These are phyloP conservation scores for Acanthamoeba castellanii DNA, from an alignment of 208 protist species.

Conservation along the genomic window DNA sequence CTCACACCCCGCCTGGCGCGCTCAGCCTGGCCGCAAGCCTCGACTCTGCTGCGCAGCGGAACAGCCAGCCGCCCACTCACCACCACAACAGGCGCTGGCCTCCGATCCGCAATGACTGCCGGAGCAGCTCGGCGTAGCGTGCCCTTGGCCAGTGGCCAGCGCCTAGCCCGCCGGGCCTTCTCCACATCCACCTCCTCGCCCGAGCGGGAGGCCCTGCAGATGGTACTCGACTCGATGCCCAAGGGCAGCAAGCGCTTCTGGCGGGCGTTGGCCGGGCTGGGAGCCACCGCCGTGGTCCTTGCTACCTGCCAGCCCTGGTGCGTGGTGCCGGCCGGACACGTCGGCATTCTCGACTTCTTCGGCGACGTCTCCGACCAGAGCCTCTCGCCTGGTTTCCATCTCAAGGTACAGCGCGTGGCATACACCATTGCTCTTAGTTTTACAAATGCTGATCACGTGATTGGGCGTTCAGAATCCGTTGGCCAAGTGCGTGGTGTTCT, in stretches of 20 bases:
- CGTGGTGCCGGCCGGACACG: constrained; percentile 68
- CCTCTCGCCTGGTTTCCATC: constrained; percentile 39
- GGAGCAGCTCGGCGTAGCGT: neutral
- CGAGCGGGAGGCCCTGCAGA: neutral
- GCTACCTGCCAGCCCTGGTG: neutral
- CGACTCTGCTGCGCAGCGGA: neutral
- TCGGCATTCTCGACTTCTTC: constrained; percentile 66
- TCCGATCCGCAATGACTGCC: no score
- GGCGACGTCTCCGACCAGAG: constrained; percentile 18
- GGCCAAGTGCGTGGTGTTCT: constrained; percentile 60
- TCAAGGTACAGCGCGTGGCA: neutral
- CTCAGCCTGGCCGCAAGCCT: neutral
- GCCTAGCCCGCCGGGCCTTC: neutral
- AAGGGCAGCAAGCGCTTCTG: neutral
- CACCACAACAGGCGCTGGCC: neutral
- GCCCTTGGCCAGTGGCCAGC: neutral
- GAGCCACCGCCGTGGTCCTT: neutral
- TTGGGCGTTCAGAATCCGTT: constrained; percentile 21
- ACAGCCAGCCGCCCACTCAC: neutral
- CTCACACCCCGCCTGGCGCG: neutral
- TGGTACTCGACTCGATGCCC: neutral
- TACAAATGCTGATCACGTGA: no score
- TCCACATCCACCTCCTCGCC: neutral
- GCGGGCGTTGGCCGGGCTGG: neutral
- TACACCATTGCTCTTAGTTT: neutral